phyloP scores from a whole-genome alignment of 2,329 filamentous ascomycete genomes.

The Colletotrichum neosansevieriae region DNA sequence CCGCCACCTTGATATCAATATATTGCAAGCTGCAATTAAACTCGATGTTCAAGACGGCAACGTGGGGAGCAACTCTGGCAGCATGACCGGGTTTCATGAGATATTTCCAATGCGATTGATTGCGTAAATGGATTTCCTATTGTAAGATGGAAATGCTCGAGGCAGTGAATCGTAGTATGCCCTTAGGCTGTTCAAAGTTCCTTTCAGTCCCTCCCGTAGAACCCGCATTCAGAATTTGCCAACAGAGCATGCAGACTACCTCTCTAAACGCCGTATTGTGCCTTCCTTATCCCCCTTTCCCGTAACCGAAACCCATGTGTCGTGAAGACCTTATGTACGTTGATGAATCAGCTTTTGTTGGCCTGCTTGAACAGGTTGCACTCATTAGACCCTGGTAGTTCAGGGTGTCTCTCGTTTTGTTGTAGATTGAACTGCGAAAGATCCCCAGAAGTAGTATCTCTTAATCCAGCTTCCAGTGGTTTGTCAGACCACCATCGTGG shows the following conservation, averaged over 20 bases:
- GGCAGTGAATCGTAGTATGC: conserved; percentile 14
- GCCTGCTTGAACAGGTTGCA: conserved; percentile 20
- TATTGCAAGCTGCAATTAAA: no score
- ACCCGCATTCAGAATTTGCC: conserved; percentile 31
- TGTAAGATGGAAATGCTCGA: conserved; percentile 25
- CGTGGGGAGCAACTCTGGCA: no score
- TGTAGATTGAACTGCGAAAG: neutral
- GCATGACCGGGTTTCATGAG: neutral
- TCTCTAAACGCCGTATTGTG: conserved; percentile 40
- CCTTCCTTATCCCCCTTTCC: conserved; percentile 27
- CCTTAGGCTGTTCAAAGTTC: conserved; percentile 14
- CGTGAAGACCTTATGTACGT: conserved; percentile 39
- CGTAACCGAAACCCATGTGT: conserved; percentile 34
- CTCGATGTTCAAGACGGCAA: no score
- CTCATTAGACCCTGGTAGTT: conserved; percentile 25
- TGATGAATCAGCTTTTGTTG: conserved; percentile 33
- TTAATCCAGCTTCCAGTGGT: conserved; percentile 96
- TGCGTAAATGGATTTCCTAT: conserved; percentile 35
- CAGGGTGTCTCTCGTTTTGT: neutral
- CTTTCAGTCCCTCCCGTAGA: conserved; percentile 24
- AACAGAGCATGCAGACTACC: conserved; percentile 37
- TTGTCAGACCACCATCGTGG: conserved; percentile 76
- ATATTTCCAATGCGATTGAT: conserved; percentile 19
- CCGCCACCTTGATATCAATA: no score
- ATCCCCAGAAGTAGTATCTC: neutral